phyloP scores from a whole-genome alignment of 768 basidiomycete species.

The Termitomyces sp. region DNA sequence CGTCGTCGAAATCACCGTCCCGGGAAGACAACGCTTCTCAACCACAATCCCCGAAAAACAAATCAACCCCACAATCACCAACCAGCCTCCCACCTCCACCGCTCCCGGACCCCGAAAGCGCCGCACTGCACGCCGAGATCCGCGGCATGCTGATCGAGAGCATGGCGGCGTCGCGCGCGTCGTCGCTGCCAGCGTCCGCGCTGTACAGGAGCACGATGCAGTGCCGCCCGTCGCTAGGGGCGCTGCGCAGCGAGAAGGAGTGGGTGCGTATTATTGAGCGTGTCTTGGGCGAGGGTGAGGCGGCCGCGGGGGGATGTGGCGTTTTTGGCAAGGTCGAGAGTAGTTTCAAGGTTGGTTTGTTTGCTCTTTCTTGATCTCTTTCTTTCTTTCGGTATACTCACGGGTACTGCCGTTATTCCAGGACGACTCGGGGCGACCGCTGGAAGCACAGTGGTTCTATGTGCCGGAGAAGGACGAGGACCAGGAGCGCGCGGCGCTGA shows the following conservation, averaged over 20 bases:
- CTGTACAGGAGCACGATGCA: slow-evolving; percentile 49
- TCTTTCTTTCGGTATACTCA: not conserved
- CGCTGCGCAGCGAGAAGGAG: slow-evolving; percentile 33
- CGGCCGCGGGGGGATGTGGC: slow-evolving; percentile 37
- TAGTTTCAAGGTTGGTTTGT: slow-evolving; percentile 45
- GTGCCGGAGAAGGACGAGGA: slow-evolving; percentile 69
- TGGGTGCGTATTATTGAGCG: slow-evolving; percentile 47
- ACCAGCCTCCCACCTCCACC: no score
- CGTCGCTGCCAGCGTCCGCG: slow-evolving; percentile 51
- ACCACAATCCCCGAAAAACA: not conserved
- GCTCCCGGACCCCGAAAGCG: not conserved
- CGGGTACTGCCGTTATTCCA: slow-evolving; percentile 14
- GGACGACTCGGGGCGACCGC: slow-evolving; percentile 43
- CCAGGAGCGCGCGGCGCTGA: slow-evolving; percentile 60
- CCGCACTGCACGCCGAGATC: slow-evolving; percentile 30
- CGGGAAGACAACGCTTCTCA: no score
- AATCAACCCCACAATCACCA: no score
- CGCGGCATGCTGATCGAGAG: slow-evolving; percentile 67
- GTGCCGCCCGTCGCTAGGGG: slow-evolving; percentile 47
- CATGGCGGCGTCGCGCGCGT: slow-evolving; percentile 68
- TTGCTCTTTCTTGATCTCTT: not conserved
- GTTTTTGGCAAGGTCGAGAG: slow-evolving; percentile 73
- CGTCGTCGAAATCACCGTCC: not conserved
- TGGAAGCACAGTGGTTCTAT: slow-evolving; percentile 74
- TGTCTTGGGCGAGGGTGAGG: slow-evolving; percentile 43